Conservation (phyloP, 2,329 filamentous ascomycete genomes). For the Aspergillus udagawae region DNA sequence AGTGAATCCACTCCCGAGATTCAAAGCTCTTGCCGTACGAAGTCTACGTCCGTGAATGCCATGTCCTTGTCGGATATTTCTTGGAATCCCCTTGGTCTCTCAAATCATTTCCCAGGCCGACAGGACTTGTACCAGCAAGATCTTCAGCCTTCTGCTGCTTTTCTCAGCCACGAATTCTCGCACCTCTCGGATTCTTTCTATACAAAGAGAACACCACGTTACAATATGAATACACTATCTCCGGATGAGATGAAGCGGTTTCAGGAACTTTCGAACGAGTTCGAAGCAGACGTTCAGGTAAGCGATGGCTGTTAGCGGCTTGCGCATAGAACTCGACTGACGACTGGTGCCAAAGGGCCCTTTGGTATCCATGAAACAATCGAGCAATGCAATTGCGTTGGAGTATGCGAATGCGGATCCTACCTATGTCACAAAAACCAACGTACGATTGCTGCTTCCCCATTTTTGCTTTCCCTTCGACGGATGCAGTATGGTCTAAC, state of each 20-base stretch:
- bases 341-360: slow-evolving; percentile 62
- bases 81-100: slow-evolving; percentile 29
- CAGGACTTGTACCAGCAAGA: slow-evolving; percentile 25
- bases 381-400: slow-evolving; percentile 71
- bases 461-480: not conserved
- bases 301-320: not conserved
- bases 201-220: slow-evolving; percentile 8
- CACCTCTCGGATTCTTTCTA: slow-evolving; percentile 19
- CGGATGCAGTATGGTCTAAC: slow-evolving; percentile 8
- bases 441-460: slow-evolving; percentile 48
- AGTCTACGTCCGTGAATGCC: slow-evolving; percentile 18
- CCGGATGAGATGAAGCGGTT: slow-evolving; percentile 57
- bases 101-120: slow-evolving; percentile 27
- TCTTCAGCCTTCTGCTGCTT: slow-evolving; percentile 17
- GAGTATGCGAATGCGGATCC: slow-evolving; percentile 89
- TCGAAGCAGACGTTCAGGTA: slow-evolving; percentile 56
- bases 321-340: slow-evolving; percentile 18
- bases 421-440: slow-evolving; percentile 80
- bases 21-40: slow-evolving; percentile 8
- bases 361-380: slow-evolving; percentile 72
- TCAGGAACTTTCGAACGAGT: slow-evolving; percentile 60
- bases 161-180: slow-evolving; percentile 19
- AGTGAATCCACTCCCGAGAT: slow-evolving; percentile 7
- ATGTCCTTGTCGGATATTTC: slow-evolving; percentile 36
- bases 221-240: slow-evolving; percentile 38